Evolutionary conservation across 2,329 filamentous ascomycete species (phyloP), one percentile per base, ranked within the genome.

Genomic region (Diaporthe sp.): DNA sequence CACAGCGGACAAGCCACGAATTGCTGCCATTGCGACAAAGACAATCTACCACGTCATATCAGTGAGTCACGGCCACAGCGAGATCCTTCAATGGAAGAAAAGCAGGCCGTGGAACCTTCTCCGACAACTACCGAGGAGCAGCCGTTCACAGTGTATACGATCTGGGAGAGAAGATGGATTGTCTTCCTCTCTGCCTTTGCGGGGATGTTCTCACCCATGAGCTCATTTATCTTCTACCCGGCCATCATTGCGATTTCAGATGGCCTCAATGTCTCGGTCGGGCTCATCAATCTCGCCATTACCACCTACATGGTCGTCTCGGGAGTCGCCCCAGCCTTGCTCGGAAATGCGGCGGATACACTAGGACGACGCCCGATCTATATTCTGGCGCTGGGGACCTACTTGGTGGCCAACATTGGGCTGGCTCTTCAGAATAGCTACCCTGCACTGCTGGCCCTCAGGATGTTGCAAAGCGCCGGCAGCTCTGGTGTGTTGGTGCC

Each of bases 381-480:
- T 49, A 77, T 86, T 2, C 58, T 85, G 31, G 80, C 81, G 7
- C 84, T 87, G 53, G 72, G 78, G 2, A 80, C 85, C 13, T 85
- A 84, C 57, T 71, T 85, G 9, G 78, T 75, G 1, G 84, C 83
- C n/a, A 85, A 84, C 51, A 79, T 85, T 12, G 84, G 82, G 2
- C 78, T 86, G 9, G 83, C 79, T 15, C 62, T 84, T 7, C 84
- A 85, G 71, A 82, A 80, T 37, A 82, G 78, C 72, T 84, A 83
- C 71, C 75, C 80, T 0, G 82, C 85, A 4, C 75, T 88, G 15
- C 69, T 88, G n/a, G 79, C 86, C 1, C 76, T 88, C 6, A 82
- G 87, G 0, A 83, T 83, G 78, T 57, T 87, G 3, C 86, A 88
- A 73, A 85, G 85, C 37, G 80, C 82, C 0, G 86, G 88, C 0